Evolutionary conservation across 208 protist species (phyloP).

Genomic region (Trypanosoma avium): DNA sequence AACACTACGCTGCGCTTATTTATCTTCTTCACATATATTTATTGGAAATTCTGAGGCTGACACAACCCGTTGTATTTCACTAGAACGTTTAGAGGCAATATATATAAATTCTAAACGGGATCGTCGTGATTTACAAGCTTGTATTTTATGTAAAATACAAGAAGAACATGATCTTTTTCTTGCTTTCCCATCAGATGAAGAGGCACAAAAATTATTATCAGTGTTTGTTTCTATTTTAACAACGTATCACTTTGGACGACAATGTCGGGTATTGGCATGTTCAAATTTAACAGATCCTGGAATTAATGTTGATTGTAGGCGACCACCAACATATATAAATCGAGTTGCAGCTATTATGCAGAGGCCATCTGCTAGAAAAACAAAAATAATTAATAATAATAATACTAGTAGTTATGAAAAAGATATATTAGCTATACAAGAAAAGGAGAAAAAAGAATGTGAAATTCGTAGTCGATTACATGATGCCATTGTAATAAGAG

Average conservation of each 20-base stretch:
- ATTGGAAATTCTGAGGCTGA: slow-evolving; percentile 12
- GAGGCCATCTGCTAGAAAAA: background rate
- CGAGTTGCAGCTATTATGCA: background rate
- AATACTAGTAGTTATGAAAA: background rate
- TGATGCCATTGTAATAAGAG: background rate
- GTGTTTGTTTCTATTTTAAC: slow-evolving; percentile 2
- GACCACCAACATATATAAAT: slow-evolving; percentile 3
- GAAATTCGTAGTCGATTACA: slow-evolving; percentile 16
- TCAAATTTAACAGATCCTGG: slow-evolving; percentile 9
- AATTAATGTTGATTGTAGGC: slow-evolving; percentile 16
- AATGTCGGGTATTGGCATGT: slow-evolving; percentile 17
- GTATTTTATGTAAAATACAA: slow-evolving; percentile 7
- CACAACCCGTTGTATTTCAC: slow-evolving; percentile 5
- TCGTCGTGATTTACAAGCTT: background rate
- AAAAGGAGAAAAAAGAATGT: slow-evolving; percentile 6
- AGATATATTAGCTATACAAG: background rate
- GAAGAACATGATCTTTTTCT: slow-evolving; percentile 21
- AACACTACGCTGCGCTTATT: slow-evolving; percentile 11
- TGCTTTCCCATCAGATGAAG: slow-evolving; percentile 12
- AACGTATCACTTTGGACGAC: slow-evolving; percentile 14
- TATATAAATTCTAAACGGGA: slow-evolving; percentile 23
- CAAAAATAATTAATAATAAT: background rate
- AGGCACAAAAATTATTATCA: slow-evolving; percentile 7
- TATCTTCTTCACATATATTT: slow-evolving; percentile 18
- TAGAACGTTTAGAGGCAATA: slow-evolving; percentile 8